phyloP scores from a whole-genome alignment of 352 stramenopile genomes.

The Phytophthora pluvialis region DNA sequence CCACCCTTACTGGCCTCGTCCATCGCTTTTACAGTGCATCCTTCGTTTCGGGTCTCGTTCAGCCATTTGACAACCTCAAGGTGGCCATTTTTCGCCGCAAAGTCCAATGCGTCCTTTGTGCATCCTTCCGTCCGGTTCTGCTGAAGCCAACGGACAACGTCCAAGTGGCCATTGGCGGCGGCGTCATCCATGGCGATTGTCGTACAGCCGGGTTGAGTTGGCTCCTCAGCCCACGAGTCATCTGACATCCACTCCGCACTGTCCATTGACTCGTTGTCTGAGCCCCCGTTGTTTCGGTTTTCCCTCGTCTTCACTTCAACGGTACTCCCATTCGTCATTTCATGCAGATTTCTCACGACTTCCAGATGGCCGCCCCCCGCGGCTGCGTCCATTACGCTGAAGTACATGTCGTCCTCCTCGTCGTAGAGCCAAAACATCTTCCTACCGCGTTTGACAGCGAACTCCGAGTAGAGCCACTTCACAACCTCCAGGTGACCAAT shows the following conservation, averaged over 20 bases:
- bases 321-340: background rate
- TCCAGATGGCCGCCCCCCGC: background rate
- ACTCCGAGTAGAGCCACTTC: slow-evolving; percentile 8
- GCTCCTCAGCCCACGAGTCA: background rate
- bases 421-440: slow-evolving; percentile 1
- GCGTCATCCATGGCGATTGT: background rate
- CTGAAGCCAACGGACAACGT: slow-evolving; percentile 3
- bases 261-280: background rate
- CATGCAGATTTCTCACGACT: slow-evolving; percentile 3
- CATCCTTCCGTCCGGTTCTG: background rate
- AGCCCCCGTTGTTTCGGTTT: background rate
- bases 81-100: background rate
- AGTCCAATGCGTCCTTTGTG: background rate
- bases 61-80: slow-evolving; percentile 7
- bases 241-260: background rate
- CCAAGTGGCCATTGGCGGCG: background rate
- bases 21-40: too few relatives aligned
- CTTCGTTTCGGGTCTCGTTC: too few relatives aligned
- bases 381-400: slow-evolving; percentile 3
- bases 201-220: background rate
- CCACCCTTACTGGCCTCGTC: background rate
- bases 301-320: background rate
- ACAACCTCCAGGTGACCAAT: background rate
- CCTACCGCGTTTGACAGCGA: slow-evolving; percentile 5
- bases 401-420: background rate